Conservation (phyloP, 2,329 filamentous ascomycete genomes). For the Cadophora sp. region DNA sequence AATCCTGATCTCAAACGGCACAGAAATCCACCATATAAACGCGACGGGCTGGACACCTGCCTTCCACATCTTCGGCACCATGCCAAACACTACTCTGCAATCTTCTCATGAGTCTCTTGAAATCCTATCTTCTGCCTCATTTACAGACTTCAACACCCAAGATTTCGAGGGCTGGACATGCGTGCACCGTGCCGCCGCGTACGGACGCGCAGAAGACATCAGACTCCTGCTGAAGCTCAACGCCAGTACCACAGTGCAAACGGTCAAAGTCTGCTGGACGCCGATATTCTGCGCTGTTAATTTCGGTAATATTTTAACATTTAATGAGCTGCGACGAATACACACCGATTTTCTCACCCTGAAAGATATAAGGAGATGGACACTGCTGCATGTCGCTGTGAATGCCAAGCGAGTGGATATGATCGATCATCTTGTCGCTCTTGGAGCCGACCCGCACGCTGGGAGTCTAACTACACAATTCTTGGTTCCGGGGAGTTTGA, state of each 20-base stretch:
- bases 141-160: constrained; percentile 19
- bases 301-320: constrained; percentile 2
- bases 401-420: background rate
- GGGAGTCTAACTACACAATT: background rate
- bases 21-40: constrained; percentile 14
- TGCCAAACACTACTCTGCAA: background rate
- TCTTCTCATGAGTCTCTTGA: constrained; percentile 8
- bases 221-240: background rate
- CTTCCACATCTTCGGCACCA: constrained; percentile 2
- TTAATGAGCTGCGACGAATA: background rate
- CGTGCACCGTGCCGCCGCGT: constrained; percentile 20
- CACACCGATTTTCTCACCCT: background rate
- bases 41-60: constrained; percentile 17
- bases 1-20: background rate
- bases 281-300: constrained; percentile 18
- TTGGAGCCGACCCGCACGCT: constrained; percentile 20
- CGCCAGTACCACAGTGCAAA: background rate
- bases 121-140: constrained; percentile 1
- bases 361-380: constrained; percentile 14
- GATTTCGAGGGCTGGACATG: constrained; percentile 14
- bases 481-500: constrained; percentile 4
- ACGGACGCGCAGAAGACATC: constrained; percentile 14
- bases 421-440: constrained; percentile 1
- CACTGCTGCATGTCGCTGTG: constrained; percentile 16
- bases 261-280: background rate